A percentile compares a stretch with the other conserved stretches of the same genome.
Evolutionary conservation across 805 yeast genomes (phyloP).

Genomic region (Nadsonia fulvescens): DNA sequence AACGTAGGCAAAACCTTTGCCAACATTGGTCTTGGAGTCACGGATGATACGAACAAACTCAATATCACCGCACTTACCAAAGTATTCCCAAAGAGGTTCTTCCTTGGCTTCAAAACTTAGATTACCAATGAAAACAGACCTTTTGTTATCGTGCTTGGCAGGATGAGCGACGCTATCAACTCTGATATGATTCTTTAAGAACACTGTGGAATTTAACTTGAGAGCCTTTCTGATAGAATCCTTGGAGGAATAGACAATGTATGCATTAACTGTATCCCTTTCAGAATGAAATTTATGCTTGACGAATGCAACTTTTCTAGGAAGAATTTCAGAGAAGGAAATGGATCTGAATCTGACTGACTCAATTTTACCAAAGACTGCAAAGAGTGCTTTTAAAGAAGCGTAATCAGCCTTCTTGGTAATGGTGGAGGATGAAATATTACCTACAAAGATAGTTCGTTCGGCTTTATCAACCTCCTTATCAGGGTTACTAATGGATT

Average conservation of each 20-base stretch:
- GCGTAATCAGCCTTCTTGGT: slow-evolving; percentile 43
- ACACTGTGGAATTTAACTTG: slow-evolving; percentile 45
- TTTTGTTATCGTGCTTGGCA: slow-evolving; percentile 60
- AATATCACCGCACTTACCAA: slow-evolving; percentile 47
- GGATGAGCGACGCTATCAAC: slow-evolving; percentile 93
- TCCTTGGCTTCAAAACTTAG: slow-evolving; percentile 85
- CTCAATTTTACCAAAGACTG: slow-evolving; percentile 31
- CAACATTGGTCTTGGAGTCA: slow-evolving; percentile 84
- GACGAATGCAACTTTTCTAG: slow-evolving; percentile 82
- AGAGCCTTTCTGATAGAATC: slow-evolving; percentile 29
- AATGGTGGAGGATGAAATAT: slow-evolving; percentile 22
- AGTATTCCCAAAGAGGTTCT: slow-evolving; percentile 74
- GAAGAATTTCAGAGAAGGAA: slow-evolving; percentile 71
- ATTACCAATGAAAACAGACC: slow-evolving; percentile 84
- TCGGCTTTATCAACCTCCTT: slow-evolving; percentile 72
- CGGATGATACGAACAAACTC: slow-evolving; percentile 83
- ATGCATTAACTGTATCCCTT: slow-evolving; percentile 74
- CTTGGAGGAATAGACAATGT: slow-evolving; percentile 50
- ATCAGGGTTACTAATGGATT: slow-evolving; percentile 37
- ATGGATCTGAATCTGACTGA: slow-evolving; percentile 85
- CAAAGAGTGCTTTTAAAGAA: slow-evolving; percentile 46
- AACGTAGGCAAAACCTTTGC: slow-evolving; percentile 94
- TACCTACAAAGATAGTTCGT: slow-evolving; percentile 31
- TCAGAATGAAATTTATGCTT: slow-evolving; percentile 58
- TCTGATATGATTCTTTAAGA: slow-evolving; percentile 60